These are phyloP conservation scores for Epichloe hybrida DNA, from an alignment of 2,329 filamentous ascomycete species.

Conservation along the genomic window DNA sequence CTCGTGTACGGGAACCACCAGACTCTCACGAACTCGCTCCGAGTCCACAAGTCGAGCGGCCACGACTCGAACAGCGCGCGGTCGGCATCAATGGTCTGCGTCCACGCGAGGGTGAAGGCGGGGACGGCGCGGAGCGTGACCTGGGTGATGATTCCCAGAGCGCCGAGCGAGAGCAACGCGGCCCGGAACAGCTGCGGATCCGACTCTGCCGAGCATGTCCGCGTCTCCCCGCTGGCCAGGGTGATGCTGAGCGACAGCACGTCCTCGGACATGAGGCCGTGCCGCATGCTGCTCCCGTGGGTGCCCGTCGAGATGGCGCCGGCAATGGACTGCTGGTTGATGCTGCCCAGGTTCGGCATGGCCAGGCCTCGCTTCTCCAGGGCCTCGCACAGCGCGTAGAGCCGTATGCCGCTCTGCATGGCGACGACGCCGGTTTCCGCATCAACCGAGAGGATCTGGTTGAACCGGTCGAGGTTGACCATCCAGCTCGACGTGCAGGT, in stretches of 20 bases:
- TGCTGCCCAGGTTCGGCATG: conserved; percentile 86
- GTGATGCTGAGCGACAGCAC: conserved; percentile 66
- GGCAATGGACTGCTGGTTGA: conserved; percentile 85
- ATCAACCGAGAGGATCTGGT: conserved; percentile 58
- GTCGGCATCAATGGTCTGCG: conserved; percentile 64
- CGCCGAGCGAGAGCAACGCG: conserved; percentile 74
- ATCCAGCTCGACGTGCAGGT: conserved; percentile 93
- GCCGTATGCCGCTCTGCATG: conserved; percentile 78
- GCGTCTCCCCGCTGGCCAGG: conserved; percentile 63
- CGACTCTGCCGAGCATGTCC: conserved; percentile 54
- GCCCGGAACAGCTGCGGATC: conserved; percentile 77
- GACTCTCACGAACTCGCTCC: conserved; percentile 77
- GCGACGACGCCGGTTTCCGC: conserved; percentile 50
- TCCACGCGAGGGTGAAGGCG: conserved; percentile 75
- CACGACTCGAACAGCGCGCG: conserved; percentile 56
- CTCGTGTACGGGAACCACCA: conserved; percentile 97
- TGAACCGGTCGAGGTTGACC: conserved; percentile 79
- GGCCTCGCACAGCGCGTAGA: conserved; percentile 58
- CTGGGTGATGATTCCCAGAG: conserved; percentile 81
- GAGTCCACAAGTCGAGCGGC: conserved; percentile 64
- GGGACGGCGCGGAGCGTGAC: conserved; percentile 73
- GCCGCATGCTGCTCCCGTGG: conserved; percentile 72
- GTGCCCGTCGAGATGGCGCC: conserved; percentile 89
- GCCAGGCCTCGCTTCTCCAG: conserved; percentile 66
- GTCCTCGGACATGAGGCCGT: conserved; percentile 74